Evolutionary conservation across 192 early-diverging fungal species (phyloP).

Genomic region (Coemansia sp.): DNA sequence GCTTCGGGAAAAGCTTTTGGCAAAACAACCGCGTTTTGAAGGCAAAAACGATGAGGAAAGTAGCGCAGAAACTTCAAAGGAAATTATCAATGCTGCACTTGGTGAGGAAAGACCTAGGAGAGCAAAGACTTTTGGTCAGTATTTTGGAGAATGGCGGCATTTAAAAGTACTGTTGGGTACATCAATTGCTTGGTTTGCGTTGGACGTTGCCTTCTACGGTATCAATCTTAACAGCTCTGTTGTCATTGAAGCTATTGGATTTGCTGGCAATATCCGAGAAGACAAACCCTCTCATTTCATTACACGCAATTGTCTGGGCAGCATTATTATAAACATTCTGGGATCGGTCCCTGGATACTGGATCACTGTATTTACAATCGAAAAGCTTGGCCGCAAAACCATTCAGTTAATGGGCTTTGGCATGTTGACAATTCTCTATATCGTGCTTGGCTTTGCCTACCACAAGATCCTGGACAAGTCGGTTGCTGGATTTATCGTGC

Average conservation of each 20-base stretch:
- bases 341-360: slow-evolving; percentile 95
- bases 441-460: slow-evolving; percentile 72
- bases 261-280: slow-evolving; percentile 41
- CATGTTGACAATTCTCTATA: slow-evolving; percentile 73
- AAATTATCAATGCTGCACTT: not conserved
- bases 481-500: slow-evolving; percentile 59
- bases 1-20: slow-evolving; percentile 35
- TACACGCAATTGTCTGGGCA: slow-evolving; percentile 78
- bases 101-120: not conserved
- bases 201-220: slow-evolving; percentile 64
- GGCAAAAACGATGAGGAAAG: not conserved
- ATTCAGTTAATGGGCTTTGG: slow-evolving; percentile 92
- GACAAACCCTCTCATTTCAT: slow-evolving; percentile 50
- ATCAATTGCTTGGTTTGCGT: slow-evolving; percentile 62
- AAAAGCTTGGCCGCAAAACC: slow-evolving; percentile 83
- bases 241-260: slow-evolving; percentile 71
- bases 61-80: not conserved
- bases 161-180: slow-evolving; percentile 76
- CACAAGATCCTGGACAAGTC: slow-evolving; percentile 63
- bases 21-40: slow-evolving; percentile 14
- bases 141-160: slow-evolving; percentile 57
- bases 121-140: not conserved
- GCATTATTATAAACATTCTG: slow-evolving; percentile 83
- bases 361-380: slow-evolving; percentile 90
- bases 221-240: slow-evolving; percentile 79